Base-by-base conservation (phyloP, 2,329 filamentous ascomycete species). In the Paramyrothecium roridum region DNA sequence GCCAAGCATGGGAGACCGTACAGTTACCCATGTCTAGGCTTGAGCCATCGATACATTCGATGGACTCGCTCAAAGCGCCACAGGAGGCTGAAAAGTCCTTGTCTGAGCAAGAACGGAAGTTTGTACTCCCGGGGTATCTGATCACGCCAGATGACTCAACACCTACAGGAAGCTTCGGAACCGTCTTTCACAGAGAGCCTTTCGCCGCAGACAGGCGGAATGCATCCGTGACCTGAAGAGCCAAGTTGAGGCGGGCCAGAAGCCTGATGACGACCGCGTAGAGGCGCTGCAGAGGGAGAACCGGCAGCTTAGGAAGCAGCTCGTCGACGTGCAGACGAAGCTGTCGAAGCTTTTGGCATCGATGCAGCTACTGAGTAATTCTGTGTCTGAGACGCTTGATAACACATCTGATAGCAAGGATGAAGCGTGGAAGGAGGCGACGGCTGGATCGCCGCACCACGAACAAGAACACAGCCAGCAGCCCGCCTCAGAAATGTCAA, bases 121-220 rank as follows among this genome's bases (percentile, higher is more conserved):
- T 7, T 6, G 37, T 43, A 6, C 7, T 8, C 37, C 37, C n/a
- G 4, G n/a, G 12, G 7, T 13, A 6, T 19, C n/a, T 43, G 37
- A 6, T 43, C n/a, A 4, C 7, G 13, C 37, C 7, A 13, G n/a
- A 19, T 43, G 4, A 13, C 12, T 43, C 12, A 43, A 13, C 13
- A 43, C 37, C 8, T 3, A 16, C 8, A 70, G 67, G 53, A 68
- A 67, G 53, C 57, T 67, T 22, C 67, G 67, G n/a, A 70, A 70
- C 47, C 67, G 67, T 13, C 59, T 69, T 1, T 68, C 67, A 0
- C 67, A 70, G 21, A 60, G 64, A n/a, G 67, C 67, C 0, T 70
- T 70, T 50, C 67, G 67, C 1, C 67, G 67, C 1, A 56, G 67
- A 19, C 66, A 67, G 37, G 66, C 63, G 2, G 66, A 69, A 52